Percentiles rank a stretch among this genome's conserved stretches.
Conservation (phyloP, 1,139 yeast species). For the Pichia sp. region DNA sequence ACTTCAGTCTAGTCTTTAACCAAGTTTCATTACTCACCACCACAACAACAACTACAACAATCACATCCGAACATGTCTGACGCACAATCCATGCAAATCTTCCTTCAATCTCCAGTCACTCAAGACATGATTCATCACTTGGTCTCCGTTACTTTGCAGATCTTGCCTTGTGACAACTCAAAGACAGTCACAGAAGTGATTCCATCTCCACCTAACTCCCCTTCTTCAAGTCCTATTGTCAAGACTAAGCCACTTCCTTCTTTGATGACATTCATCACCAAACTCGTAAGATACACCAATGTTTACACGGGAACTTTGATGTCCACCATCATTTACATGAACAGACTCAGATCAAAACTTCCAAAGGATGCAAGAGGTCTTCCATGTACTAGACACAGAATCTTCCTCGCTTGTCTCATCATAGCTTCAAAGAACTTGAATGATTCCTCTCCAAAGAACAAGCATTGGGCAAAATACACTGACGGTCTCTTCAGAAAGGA, state of each 20-base stretch:
- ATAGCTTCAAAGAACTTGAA: slow-evolving; percentile 68
- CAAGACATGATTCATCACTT: slow-evolving; percentile 61
- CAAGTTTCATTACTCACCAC: too few relatives aligned
- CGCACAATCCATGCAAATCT: slow-evolving; percentile 47
- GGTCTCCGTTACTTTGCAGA: slow-evolving; percentile 56
- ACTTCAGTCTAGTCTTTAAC: too few relatives aligned
- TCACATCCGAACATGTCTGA: slow-evolving; percentile 37
- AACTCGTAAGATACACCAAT: slow-evolving; percentile 62
- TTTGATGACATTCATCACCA: slow-evolving; percentile 65
- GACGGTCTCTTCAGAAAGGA: slow-evolving; percentile 61
- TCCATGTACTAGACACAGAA: slow-evolving; percentile 73
- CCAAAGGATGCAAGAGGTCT: slow-evolving; percentile 70
- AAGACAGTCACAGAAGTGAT: slow-evolving; percentile 25
- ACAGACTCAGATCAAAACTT: slow-evolving; percentile 49
- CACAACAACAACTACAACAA: too few relatives aligned
- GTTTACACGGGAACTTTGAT: slow-evolving; percentile 72
- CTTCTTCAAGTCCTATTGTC: slow-evolving; percentile 23
- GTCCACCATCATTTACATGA: slow-evolving; percentile 63
- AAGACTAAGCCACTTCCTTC: slow-evolving; percentile 50
- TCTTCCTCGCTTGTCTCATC: slow-evolving; percentile 65
- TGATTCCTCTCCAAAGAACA: slow-evolving; percentile 69
- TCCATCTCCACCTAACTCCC: slow-evolving; percentile 33
- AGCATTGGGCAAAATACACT: slow-evolving; percentile 72
- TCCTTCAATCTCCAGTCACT: slow-evolving; percentile 51
- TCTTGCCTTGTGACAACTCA: slow-evolving; percentile 47